phyloP scores from a whole-genome alignment of 179 eudicot genomes.

The Heliamphora pulchella region DNA sequence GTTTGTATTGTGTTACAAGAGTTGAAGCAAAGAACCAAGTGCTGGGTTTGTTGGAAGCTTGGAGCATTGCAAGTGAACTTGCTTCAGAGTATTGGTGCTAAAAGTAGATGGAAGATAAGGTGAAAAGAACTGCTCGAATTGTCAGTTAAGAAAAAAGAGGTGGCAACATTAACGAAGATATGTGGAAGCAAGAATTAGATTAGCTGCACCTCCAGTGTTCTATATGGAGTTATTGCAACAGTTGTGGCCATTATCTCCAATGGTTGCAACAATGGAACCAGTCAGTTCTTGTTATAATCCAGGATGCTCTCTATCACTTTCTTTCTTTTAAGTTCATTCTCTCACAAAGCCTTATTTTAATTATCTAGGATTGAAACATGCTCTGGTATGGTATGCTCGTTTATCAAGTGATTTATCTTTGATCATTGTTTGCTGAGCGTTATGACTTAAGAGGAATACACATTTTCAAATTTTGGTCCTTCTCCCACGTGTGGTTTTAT shows the following conservation, averaged over 20 bases:
- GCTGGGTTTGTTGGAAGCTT: background rate
- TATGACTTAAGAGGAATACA: too few relatives aligned
- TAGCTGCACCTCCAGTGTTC: too few relatives aligned
- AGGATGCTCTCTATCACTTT: too few relatives aligned
- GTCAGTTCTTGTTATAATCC: background rate
- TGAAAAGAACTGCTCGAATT: background rate
- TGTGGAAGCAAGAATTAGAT: background rate
- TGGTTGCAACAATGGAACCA: background rate
- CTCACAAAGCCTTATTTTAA: too few relatives aligned
- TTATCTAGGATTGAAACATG: too few relatives aligned
- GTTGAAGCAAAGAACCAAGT: background rate
- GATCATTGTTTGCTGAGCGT: too few relatives aligned
- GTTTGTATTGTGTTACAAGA: background rate
- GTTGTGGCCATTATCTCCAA: background rate
- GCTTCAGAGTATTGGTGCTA: background rate
- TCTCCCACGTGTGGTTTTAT: too few relatives aligned
- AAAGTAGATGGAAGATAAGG: background rate
- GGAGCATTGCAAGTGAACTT: background rate
- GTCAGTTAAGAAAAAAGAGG: background rate
- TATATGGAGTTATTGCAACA: background rate
- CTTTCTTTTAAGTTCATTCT: too few relatives aligned
- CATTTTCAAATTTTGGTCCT: too few relatives aligned
- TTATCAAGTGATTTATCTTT: too few relatives aligned
- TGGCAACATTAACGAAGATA: background rate
- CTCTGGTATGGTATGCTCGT: too few relatives aligned